Percentiles rank a stretch among this genome's conserved stretches.
phyloP scores from a whole-genome alignment of 2,329 filamentous ascomycete species.

The Chaetomiaceae sp. region DNA sequence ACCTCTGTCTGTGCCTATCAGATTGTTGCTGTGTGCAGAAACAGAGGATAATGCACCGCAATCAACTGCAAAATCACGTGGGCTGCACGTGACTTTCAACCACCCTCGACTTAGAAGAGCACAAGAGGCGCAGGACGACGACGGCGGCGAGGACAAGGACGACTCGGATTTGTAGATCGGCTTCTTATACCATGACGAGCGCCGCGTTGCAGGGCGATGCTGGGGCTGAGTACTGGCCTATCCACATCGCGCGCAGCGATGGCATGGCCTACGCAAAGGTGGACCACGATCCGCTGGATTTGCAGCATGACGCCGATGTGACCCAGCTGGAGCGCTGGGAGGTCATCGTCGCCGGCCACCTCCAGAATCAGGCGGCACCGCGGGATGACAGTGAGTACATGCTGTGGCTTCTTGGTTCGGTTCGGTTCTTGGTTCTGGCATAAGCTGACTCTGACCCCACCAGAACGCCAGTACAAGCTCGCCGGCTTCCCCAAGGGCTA shows the following conservation, averaged over 20 bases:
- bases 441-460: constrained; percentile 1
- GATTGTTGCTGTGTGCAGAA: too few species aligned
- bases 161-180: too few species aligned
- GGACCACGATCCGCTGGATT: constrained; percentile 19
- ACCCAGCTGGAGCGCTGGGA: constrained; percentile 29
- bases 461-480: constrained; percentile 24
- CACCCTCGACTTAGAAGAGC: too few species aligned
- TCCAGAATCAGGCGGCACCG: constrained; percentile 20
- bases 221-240: constrained; percentile 23
- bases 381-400: constrained; percentile 21
- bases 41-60: too few species aligned
- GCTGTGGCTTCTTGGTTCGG: background rate
- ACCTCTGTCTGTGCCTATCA: too few species aligned
- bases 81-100: too few species aligned
- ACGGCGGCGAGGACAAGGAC: too few species aligned
- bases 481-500: constrained; percentile 23
- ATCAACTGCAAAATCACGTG: too few species aligned
- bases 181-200: constrained; percentile 2
- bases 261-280: constrained; percentile 31
- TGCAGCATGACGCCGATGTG: constrained; percentile 24
- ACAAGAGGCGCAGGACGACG: too few species aligned
- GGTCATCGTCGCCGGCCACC: constrained; percentile 23
- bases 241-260: constrained; percentile 41
- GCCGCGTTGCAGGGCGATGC: constrained; percentile 11
- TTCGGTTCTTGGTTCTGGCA: background rate